A percentile compares a stretch with the other conserved stretches of the same genome.
phyloP scores from a whole-genome alignment of 2,329 filamentous ascomycete species.

The Purpureocillium lavendulum region DNA sequence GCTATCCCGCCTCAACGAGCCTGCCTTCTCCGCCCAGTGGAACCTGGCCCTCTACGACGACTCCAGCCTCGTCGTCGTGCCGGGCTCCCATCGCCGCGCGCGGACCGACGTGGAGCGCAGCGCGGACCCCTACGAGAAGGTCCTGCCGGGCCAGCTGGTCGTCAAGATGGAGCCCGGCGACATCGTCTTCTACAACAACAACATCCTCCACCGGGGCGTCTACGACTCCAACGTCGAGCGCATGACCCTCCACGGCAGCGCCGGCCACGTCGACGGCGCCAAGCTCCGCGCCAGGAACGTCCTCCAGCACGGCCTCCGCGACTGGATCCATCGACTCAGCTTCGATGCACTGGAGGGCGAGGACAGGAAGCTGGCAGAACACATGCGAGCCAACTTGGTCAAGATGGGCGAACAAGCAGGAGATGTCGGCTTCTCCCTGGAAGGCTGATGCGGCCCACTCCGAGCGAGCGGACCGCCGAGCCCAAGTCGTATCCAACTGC shows the following conservation, averaged over 20 bases:
- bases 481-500: no score
- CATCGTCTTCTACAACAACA: constrained; percentile 82
- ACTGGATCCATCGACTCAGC: constrained; percentile 53
- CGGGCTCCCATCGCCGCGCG: constrained; percentile 63
- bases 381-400: constrained; percentile 55
- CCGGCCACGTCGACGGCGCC: constrained; percentile 50
- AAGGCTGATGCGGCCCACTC: constrained; percentile 29
- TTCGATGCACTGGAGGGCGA: constrained; percentile 38
- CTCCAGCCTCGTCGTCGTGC: constrained; percentile 63
- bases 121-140: constrained; percentile 54
- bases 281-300: constrained; percentile 58
- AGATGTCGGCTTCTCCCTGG: constrained; percentile 54
- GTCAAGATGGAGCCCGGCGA: constrained; percentile 66
- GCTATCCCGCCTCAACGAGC: constrained; percentile 44
- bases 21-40: constrained; percentile 73
- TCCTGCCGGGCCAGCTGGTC: constrained; percentile 54
- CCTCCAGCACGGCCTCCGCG: constrained; percentile 63
- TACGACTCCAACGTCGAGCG: constrained; percentile 52
- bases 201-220: constrained; percentile 68
- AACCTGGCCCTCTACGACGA: constrained; percentile 76
- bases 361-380: constrained; percentile 42
- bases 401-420: constrained; percentile 51
- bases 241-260: constrained; percentile 64
- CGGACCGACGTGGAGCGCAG: constrained; percentile 60
- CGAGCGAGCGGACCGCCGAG: no score